Percentiles rank a stretch among this genome's conserved stretches.
Conservation (phyloP, 495 filamentous ascomycete species). For the Lentithecium fluviatile region DNA sequence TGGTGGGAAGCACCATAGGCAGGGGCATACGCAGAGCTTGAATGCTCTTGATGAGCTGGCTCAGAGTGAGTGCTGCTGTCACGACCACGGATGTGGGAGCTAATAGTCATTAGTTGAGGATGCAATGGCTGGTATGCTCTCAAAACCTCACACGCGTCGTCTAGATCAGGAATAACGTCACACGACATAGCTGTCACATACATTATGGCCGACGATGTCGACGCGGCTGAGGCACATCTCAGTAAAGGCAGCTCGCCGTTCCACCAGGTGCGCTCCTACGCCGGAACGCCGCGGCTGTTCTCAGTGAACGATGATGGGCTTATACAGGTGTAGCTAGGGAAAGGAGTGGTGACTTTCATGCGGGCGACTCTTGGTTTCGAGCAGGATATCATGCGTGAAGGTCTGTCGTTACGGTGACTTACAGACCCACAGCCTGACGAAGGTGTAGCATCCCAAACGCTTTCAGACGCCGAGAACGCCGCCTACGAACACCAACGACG, state of each 20-base stretch:
- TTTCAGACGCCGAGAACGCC: conserved; percentile 74
- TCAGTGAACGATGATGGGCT: conserved; percentile 4
- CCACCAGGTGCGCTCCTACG: conserved; percentile 61
- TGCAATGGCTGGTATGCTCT: conserved; percentile 56
- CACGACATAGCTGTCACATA: conserved; percentile 47
- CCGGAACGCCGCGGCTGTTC: not conserved
- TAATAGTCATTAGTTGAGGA: conserved; percentile 55
- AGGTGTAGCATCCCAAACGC: conserved; percentile 61
- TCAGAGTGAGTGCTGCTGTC: conserved; percentile 49
- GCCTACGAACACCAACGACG: conserved; percentile 77
- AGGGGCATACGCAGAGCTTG: conserved; percentile 57
- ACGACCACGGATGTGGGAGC: conserved; percentile 1
- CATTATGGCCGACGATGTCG: conserved; percentile 94
- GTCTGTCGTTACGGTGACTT: conserved; percentile 40
- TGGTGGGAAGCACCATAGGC: conserved; percentile 51
- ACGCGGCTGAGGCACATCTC: conserved; percentile 74
- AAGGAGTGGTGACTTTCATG: conserved; percentile 80
- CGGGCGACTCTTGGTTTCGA: conserved; percentile 88
- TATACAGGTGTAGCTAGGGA: conserved; percentile 58
- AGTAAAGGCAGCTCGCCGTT: conserved; percentile 78
- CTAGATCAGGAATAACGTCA: conserved; percentile 13
- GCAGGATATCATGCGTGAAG: conserved; percentile 87
- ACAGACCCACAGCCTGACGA: conserved; percentile 13
- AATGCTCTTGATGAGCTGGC: conserved; percentile 59
- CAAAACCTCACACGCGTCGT: not conserved